These are phyloP conservation scores for Primulina tabacum DNA, from an alignment of 257 asterid species.

Conservation along the genomic window DNA sequence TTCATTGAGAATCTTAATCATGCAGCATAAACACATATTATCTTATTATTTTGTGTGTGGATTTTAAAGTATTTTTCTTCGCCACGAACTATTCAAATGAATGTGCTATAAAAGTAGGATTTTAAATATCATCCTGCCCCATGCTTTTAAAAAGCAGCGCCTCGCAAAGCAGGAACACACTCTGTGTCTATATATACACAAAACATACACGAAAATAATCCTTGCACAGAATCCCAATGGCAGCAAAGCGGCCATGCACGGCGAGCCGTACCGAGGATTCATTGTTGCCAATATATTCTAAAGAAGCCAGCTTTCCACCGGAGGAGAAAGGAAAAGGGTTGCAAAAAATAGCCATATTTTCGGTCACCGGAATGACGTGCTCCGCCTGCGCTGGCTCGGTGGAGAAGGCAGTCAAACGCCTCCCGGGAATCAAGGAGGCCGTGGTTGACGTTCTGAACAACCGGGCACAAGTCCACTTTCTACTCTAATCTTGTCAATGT, in stretches of 20 bases:
- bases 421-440: slow-evolving; percentile 76
- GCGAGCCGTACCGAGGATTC: background rate
- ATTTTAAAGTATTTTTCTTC: no score
- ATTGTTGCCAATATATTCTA: slow-evolving; percentile 36
- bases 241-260: background rate
- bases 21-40: no score
- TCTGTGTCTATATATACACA: no score
- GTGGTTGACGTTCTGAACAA: slow-evolving; percentile 74
- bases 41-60: no score
- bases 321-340: slow-evolving; percentile 49
- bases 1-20: no score
- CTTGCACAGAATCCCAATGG: background rate
- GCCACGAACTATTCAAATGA: no score
- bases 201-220: no score
- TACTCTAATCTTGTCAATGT: slow-evolving; percentile 56
- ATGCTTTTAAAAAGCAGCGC: no score
- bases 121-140: no score
- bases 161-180: no score
- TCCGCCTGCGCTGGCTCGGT: slow-evolving; percentile 91
- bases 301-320: slow-evolving; percentile 18
- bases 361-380: slow-evolving; percentile 80
- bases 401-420: slow-evolving; percentile 79
- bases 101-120: no score
- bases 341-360: slow-evolving; percentile 53
- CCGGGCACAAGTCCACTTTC: slow-evolving; percentile 60